Evolutionary conservation across 1,284 basidiomycete genomes (phyloP), one percentile per base, ranked within the genome.

Genomic region (Ceratobasidium sp.): DNA sequence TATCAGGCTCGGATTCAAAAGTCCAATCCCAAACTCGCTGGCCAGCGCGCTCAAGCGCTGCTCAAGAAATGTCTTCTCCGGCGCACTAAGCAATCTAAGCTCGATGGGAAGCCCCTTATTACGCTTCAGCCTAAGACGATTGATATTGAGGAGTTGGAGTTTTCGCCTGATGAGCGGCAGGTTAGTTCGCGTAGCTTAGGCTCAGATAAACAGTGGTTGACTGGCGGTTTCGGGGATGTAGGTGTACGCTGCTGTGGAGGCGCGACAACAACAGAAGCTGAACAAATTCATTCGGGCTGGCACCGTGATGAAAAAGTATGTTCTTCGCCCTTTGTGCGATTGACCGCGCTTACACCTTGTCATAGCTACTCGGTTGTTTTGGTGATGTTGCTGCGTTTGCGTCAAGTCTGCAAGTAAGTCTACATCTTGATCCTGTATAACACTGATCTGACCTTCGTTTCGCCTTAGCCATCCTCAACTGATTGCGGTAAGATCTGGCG

Each of bases 361-460:
- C 4, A 17, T 51, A 78, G 76, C 47, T 75, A 74, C 57, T 71
- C 41, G 44, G 48, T 63, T 24, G 56, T 62, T 29, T 75, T 89
- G 85, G 88, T 89, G 31, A 84, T 91, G 86, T 89, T 91, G 50
- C 83, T 91, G 27, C 88, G 90, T n/a, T 80, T 92, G 57, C 85
- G 90, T 3, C 90, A 92, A 78, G 82, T 90, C 0, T 91, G 89
- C 78, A 88, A 78, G 79, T 79, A 65, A 59, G 78, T 75, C 22
- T 44, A 27, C 57, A 59, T 75, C 31, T 36, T 41, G 36, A 41
- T 11, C n/a, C n/a, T 4, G 11, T 41, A 27, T 19, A n/a, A 19
- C 14, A 17, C 33, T 8, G 56, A 57, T 14, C 53, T 59, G 47
- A 60, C 50, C 24, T 27, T 17, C 48, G n/a, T 63, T 24, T 36